Base-by-base conservation (phyloP, 1,139 yeast species). In the Hyphopichia wangnamkhiaoensis region DNA sequence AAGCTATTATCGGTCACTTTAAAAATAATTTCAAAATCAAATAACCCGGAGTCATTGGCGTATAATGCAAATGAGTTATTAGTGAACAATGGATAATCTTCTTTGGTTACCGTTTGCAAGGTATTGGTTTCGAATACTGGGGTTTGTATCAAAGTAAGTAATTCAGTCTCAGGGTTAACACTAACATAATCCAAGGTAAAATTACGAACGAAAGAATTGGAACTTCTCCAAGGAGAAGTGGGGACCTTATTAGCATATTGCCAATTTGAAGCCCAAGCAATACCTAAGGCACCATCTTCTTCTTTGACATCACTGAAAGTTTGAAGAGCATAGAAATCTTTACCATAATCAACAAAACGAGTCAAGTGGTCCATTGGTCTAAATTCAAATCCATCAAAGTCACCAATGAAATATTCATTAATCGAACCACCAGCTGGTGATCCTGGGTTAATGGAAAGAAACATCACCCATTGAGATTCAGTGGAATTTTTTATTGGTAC, bases 201-300 rank as follows among this genome's bases (percentile, higher is more conserved):
- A 34, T 53, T 51, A 30, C 71, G 53, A 6, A 55, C 56, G 17
- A 62, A 40, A 1, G 68, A 50, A 65, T 58, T 57, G 2, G 65
- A 54, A 17, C 61, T 49, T 39, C 65, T 54, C 64, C 65, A 65
- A 12, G 52, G 46, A 7, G 39, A 42, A 9, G 67, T 60, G 13
- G 70, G 71, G 14, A 56, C 64, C 16, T 43, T 44, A 18, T 51
- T 49, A 15, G 56, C 50, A 43, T 65, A 65, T 43, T 64, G 68
- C 71, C 71, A 65, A 47, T 63, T 65, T 27, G 67, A 60, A 24
- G 67, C 63, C 71, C 71, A 65, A 4, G 65, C 70, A 29, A 64
- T 40, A n/a, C 63, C 65, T 7, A 60, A 13, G 1, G 47, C 52
- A 13, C 48, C 56, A 4, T 42, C 38, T 10, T 45, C 48, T 25